Percentiles rank a stretch among this genome's conserved stretches.
These are phyloP conservation scores for Hypoxylon sp. DNA, from an alignment of 2,329 filamentous ascomycete genomes.

Conservation along the genomic window DNA sequence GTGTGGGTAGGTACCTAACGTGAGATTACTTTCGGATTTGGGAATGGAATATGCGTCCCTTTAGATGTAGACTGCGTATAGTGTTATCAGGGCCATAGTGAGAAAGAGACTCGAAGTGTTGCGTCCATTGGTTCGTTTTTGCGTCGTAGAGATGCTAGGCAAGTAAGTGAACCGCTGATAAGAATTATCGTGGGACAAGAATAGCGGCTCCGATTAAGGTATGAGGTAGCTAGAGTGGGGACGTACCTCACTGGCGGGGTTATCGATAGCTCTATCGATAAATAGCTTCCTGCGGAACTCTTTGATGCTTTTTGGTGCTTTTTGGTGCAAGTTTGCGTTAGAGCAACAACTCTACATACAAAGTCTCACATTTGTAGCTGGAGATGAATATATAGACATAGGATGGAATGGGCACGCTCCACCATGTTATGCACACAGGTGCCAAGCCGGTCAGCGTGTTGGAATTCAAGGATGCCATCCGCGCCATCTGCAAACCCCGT, in stretches of 20 bases:
- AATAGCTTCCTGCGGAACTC: not conserved
- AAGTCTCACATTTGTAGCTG: constrained; percentile 4
- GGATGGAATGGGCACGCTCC: constrained; percentile 58
- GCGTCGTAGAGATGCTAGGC: not conserved
- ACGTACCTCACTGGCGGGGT: not conserved
- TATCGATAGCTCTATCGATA: constrained; percentile 33
- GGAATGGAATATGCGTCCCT: not conserved
- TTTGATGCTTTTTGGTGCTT: not conserved
- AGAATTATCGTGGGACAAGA: constrained; percentile 2
- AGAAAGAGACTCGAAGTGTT: not conserved
- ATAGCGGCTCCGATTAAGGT: not conserved
- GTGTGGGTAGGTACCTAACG: not conserved
- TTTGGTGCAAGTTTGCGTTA: no score
- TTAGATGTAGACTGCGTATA: not conserved
- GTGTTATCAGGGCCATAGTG: constrained; percentile 29
- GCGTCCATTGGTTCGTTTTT: constrained; percentile 21
- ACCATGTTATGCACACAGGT: constrained; percentile 55
- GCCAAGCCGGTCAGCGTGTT: constrained; percentile 55
- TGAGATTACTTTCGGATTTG: not conserved
- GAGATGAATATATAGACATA: constrained; percentile 19
- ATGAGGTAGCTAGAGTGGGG: constrained; percentile 1
- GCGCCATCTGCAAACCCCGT: constrained; percentile 63
- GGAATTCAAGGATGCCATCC: constrained; percentile 64
- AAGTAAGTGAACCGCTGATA: not conserved
- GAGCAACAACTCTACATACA: no score